These are phyloP conservation scores for Pueraria montana DNA, from an alignment of 306 rosid species.

Conservation along the genomic window DNA sequence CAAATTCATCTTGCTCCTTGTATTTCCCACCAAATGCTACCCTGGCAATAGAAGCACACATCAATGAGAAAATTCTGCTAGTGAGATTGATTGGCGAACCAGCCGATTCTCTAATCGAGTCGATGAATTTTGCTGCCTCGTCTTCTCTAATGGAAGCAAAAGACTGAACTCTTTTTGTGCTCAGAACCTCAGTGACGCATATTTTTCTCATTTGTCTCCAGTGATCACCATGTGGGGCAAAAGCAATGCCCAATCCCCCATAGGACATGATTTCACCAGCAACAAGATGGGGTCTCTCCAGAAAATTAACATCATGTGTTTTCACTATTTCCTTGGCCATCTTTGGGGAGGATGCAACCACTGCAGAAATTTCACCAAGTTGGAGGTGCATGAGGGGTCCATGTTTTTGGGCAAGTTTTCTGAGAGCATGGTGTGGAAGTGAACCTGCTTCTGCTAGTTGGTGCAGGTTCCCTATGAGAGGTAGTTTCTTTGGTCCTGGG, in stretches of 20 bases:
- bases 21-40: conserved; percentile 4
- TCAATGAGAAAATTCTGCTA: neutral
- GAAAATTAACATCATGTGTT: neutral
- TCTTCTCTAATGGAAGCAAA: conserved; percentile 17
- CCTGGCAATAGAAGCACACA: neutral
- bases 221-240: neutral
- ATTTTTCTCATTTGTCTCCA: neutral
- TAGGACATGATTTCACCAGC: neutral
- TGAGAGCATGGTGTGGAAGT: conserved; percentile 7
- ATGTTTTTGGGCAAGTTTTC: neutral
- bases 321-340: conserved; percentile 23
- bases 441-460: conserved; percentile 19
- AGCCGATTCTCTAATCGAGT: neutral
- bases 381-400: conserved; percentile 1
- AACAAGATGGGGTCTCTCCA: neutral
- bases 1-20: neutral
- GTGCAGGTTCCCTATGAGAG: conserved; percentile 31
- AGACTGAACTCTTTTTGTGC: neutral
- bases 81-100: conserved; percentile 3
- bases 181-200: neutral
- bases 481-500: conserved; percentile 32
- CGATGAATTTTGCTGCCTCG: neutral
- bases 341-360: conserved; percentile 16
- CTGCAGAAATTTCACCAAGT: conserved; percentile 1
- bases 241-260: neutral